phyloP scores from a whole-genome alignment of 2,329 filamentous ascomycete species.

The Clonostachys rosea region DNA sequence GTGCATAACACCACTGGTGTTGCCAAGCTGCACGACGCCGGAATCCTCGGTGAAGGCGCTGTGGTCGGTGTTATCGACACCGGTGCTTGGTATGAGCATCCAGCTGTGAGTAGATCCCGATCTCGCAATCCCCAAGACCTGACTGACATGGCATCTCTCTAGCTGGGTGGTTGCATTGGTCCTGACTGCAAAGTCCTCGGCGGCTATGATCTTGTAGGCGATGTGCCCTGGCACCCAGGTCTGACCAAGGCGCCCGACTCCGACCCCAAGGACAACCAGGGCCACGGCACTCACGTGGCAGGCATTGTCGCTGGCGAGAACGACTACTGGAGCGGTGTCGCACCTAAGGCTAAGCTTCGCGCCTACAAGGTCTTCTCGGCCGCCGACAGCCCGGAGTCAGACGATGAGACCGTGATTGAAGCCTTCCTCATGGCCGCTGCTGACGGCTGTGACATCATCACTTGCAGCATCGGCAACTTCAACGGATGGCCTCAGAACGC shows the following conservation, averaged over 20 bases:
- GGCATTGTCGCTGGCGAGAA: slow-evolving; percentile 21
- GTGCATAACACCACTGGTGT: slow-evolving; percentile 15
- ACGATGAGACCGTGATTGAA: slow-evolving; percentile 22
- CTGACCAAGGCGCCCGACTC: slow-evolving; percentile 9
- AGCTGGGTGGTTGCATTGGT: slow-evolving; percentile 16
- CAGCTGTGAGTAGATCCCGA: slow-evolving; percentile 1
- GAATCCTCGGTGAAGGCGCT: slow-evolving; percentile 13
- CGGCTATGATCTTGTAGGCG: slow-evolving; percentile 14
- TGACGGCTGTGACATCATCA: slow-evolving; percentile 22
- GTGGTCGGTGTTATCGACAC: slow-evolving; percentile 17
- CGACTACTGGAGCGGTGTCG: slow-evolving; percentile 16
- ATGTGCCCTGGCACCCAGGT: slow-evolving; percentile 3
- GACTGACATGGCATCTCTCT: background rate
- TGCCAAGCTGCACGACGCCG: slow-evolving; percentile 11
- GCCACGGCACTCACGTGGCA: slow-evolving; percentile 21
- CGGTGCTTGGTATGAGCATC: slow-evolving; percentile 14
- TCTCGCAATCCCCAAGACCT: background rate
- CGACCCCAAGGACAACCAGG: slow-evolving; percentile 16
- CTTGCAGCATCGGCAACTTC: slow-evolving; percentile 17
- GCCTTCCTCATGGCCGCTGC: slow-evolving; percentile 22
- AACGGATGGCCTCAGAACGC: slow-evolving; percentile 20
- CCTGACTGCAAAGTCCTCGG: slow-evolving; percentile 14
- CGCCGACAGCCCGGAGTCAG: slow-evolving; percentile 7
- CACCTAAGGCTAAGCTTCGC: slow-evolving; percentile 15
- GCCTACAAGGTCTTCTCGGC: slow-evolving; percentile 18